Evolutionary conservation across 2,329 filamentous ascomycete genomes (phyloP), one percentile per base, ranked within the genome.

Genomic region (Meredithiella fracta): DNA sequence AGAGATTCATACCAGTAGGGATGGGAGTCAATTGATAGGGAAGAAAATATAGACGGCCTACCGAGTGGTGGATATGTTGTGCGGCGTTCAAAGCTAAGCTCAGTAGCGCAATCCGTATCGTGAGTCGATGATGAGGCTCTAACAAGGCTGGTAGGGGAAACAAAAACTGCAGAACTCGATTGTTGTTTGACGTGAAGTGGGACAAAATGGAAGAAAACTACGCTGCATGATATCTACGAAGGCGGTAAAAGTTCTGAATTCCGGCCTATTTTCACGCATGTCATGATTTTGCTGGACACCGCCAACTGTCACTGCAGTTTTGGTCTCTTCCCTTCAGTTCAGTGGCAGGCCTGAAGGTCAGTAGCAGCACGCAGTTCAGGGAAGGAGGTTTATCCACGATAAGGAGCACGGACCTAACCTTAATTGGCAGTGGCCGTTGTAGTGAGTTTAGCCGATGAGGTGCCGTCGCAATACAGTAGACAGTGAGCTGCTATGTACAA

Each of bases 361-460:
- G 5, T n/a, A n/a, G n/a, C n/a, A n/a, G n/a, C 26, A 23, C 17
- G 17, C 26, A 53, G 51, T 9, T 26, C n/a, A 44, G 38, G 20
- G 14, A 11, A 40, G 20, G 31, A n/a, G 34, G 31, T 22, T 20
- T 31, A 22, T 47, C 53, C 37, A 51, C 20, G 23, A 9, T 51
- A 20, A 11, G 47, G 26, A 14, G 56, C 56, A 58, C 53, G 49
- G 53, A 53, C 47, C 31, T 55, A 55, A 58, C 47, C 49, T 58
- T 58, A 58, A 49, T 44, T 50, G 9, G 29, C 11, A 34, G 29
- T 34, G 29, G 29, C 29, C 5, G 29, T 34, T 34, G 29, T 34
- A 34, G 29, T 11, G 29, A 11, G 14, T 20, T 40, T 53, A 57
- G 40, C 55, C 55, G 55, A 49, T 2, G 17, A 57, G 31, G 29